phyloP scores from a whole-genome alignment of 2,329 filamentous ascomycete genomes.

The Sporothrix pseudoabietina region DNA sequence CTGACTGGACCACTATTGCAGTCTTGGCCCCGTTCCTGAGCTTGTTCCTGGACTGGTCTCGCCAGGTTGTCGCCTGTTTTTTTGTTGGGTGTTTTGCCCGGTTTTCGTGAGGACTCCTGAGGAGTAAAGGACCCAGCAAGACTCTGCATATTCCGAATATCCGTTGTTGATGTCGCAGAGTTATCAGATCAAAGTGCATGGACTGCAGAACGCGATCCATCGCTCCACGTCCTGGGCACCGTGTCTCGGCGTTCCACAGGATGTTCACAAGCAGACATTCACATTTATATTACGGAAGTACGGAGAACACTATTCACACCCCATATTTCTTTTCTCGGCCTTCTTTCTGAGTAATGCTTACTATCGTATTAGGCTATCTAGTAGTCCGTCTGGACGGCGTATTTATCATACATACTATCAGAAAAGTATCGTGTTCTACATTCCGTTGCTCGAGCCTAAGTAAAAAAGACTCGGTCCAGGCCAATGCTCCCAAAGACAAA shows the following conservation, averaged over 20 bases:
- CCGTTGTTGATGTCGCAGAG: slow-evolving; percentile 12
- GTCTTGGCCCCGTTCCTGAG: not conserved
- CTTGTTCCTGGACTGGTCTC: not conserved
- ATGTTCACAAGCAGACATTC: not conserved
- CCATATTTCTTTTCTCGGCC: not conserved
- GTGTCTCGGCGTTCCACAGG: not conserved
- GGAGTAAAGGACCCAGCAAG: not conserved
- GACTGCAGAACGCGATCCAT: not conserved
- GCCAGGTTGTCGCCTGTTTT: slow-evolving; percentile 2
- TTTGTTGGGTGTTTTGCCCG: not conserved
- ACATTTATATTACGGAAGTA: not conserved
- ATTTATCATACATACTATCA: not conserved
- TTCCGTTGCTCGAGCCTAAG: not conserved
- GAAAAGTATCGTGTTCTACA: not conserved
- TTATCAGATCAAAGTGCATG: slow-evolving; percentile 32
- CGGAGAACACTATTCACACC: not conserved
- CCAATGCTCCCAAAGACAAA: not conserved
- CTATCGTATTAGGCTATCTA: slow-evolving; percentile 19
- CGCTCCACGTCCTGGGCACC: not conserved
- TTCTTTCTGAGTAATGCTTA: slow-evolving; percentile 22
- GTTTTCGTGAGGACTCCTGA: too few species aligned
- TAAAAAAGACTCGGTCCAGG: not conserved
- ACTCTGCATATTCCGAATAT: slow-evolving; percentile 7
- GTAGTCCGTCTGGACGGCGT: not conserved
- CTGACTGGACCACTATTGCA: not conserved